Base-by-base conservation (phyloP, 2,329 filamentous ascomycete genomes). In the Ophiosphaerella narmari region DNA sequence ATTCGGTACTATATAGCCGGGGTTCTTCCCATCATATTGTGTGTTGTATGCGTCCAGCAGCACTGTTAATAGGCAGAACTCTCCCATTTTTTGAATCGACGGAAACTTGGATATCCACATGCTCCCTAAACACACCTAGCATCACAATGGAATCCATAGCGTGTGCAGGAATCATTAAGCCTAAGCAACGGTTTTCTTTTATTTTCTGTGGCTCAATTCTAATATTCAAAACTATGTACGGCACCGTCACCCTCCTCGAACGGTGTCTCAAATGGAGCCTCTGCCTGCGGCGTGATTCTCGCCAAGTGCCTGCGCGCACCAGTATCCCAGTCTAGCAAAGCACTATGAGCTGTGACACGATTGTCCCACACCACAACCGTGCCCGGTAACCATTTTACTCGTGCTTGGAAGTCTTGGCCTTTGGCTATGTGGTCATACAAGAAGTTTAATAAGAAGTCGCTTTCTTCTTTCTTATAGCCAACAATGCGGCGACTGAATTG, bases 351-450 rank as follows among this genome's bases (percentile, higher is more conserved):
- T 8, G 88, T 91, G 0, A 92, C 84, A 29, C 90, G 80, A 76
- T 93, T 94, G 71, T 94, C 90, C 90, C 90, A 95, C 1, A 93
- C 85, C 2, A 94, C 88, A 1, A 95, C 90, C 0, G 89, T 93
- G n/a, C 84, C 82, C 37, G 84, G 80, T 60, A 85, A 85, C 90
- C 90, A 95, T 71, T 87, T 88, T 42, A 96, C 81, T 21, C 89
- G 82, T 5, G 80, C 80, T 61, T 92, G 89, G 70, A 91, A 84
- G 66, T 91, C 88, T 42, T 86, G 84, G 16, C 86, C 86, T 35
- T 83, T 80, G 1, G 86, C 86, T 44, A 91, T 84, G 64, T 91
- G 89, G 65, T 90, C 83, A 68, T 86, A 91, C 13, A 92, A 74
- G 76, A 91, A 91, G 65, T 90, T 89, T 50, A 92, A 79, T 8